Evolutionary conservation across 805 yeast genomes (phyloP).

Genomic region (Myxozyma nipponensis): DNA sequence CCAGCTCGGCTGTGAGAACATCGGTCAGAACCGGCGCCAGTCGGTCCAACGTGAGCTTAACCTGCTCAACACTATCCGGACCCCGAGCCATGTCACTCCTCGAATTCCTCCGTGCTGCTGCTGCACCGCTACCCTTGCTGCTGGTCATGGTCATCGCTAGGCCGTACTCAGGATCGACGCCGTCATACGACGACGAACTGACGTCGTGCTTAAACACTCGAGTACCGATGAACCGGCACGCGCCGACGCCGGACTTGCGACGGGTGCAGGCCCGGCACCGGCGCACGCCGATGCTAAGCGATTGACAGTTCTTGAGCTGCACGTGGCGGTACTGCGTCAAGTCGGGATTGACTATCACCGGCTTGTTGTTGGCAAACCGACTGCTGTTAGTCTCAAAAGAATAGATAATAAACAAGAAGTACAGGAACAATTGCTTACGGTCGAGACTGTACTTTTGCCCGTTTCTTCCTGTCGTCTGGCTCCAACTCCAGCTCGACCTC

Average conservation of each 20-base stretch:
- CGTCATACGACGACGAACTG: constrained; percentile 8
- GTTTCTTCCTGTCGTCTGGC: no score
- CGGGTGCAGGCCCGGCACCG: constrained; percentile 26
- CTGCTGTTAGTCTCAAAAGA: no score
- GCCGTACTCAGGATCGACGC: constrained; percentile 20
- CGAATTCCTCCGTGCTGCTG: no score
- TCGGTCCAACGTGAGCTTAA: constrained; percentile 12
- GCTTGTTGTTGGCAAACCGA: constrained; percentile 20
- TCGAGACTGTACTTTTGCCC: background rate
- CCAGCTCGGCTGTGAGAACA: constrained; percentile 12
- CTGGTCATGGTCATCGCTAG: no score
- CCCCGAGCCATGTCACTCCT: no score
- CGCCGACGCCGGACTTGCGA: constrained; percentile 26
- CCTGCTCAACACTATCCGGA: no score
- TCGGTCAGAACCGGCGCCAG: constrained; percentile 5
- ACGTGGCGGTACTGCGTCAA: constrained; percentile 11
- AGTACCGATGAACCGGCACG: constrained; percentile 25
- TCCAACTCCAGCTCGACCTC: no score
- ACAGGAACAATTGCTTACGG: background rate
- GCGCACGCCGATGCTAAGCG: constrained; percentile 16
- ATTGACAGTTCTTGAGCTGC: constrained; percentile 24
- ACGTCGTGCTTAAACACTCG: constrained; percentile 24
- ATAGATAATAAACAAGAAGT: background rate
- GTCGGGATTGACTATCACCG: constrained; percentile 18
- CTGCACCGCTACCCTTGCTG: background rate